phyloP scores from a whole-genome alignment of 768 basidiomycete species.

The Fomitopsis pulvina region DNA sequence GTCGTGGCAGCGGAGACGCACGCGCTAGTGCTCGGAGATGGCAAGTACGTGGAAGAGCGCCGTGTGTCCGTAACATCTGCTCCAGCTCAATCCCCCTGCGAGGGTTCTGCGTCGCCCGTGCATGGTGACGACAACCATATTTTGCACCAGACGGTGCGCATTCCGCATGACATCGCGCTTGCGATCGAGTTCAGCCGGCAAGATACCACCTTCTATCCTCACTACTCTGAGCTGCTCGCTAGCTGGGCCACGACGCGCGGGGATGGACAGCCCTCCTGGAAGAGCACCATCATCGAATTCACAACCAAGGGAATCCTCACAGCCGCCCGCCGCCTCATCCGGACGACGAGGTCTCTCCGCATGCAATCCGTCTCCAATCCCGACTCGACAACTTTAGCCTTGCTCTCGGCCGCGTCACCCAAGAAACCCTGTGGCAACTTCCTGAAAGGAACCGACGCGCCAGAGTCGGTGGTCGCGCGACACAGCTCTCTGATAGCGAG shows the following conservation, averaged over 20 bases:
- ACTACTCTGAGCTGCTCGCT: slow-evolving; percentile 29
- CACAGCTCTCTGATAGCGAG: slow-evolving; percentile 34
- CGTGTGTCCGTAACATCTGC: slow-evolving; percentile 14
- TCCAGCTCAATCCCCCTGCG: slow-evolving; percentile 14
- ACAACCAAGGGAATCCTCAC: slow-evolving; percentile 25
- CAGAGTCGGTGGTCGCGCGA: slow-evolving; percentile 37
- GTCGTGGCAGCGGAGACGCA: slow-evolving; percentile 30
- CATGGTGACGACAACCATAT: background rate
- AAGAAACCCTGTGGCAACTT: slow-evolving; percentile 40
- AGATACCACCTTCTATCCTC: slow-evolving; percentile 34
- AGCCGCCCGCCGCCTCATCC: slow-evolving; percentile 23
- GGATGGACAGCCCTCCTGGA: slow-evolving; percentile 1
- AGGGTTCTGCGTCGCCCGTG: slow-evolving; percentile 12
- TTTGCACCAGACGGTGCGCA: slow-evolving; percentile 2
- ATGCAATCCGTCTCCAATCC: background rate
- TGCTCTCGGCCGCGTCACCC: slow-evolving; percentile 38
- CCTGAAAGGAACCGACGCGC: slow-evolving; percentile 38
- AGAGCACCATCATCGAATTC: slow-evolving; percentile 24
- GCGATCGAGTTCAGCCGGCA: slow-evolving; percentile 30
- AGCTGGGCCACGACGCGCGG: slow-evolving; percentile 19
- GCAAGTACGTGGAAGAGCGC: slow-evolving; percentile 32
- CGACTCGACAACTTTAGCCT: slow-evolving; percentile 23
- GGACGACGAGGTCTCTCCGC: slow-evolving; percentile 9
- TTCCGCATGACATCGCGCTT: slow-evolving; percentile 28
- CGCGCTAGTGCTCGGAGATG: slow-evolving; percentile 32